A percentile compares a stretch with the other conserved stretches of the same genome.
Conservation (phyloP, 768 basidiomycete species). For the Sporobolomyces roseus region DNA sequence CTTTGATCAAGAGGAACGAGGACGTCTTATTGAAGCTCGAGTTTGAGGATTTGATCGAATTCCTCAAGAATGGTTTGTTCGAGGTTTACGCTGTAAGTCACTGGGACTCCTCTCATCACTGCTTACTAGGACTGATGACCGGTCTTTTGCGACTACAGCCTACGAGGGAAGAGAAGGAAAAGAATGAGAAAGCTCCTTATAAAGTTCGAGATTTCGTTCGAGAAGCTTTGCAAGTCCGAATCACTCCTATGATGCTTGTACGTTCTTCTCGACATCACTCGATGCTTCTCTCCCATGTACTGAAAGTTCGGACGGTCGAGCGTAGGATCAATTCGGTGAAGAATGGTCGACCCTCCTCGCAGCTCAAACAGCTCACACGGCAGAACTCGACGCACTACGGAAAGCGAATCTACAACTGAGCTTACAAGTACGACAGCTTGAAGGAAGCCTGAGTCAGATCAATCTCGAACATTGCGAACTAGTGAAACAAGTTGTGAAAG, state of each 20-base stretch:
- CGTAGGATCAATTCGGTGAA: conserved; percentile 37
- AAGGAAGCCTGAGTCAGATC: conserved; percentile 69
- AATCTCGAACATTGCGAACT: conserved; percentile 65
- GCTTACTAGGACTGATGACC: background rate
- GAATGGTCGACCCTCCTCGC: conserved; percentile 37
- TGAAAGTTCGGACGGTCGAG: background rate
- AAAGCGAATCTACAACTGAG: conserved; percentile 72
- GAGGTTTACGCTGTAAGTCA: conserved; percentile 64
- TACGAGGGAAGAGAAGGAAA: conserved; percentile 45
- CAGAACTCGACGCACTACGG: conserved; percentile 76
- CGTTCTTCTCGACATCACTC: background rate
- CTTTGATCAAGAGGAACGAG: conserved; percentile 82
- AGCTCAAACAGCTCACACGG: conserved; percentile 65
- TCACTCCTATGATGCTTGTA: conserved; percentile 91
- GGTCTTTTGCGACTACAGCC: conserved; percentile 11
- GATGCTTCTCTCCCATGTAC: background rate
- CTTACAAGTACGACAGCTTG: conserved; percentile 74
- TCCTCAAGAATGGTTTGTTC: conserved; percentile 73
- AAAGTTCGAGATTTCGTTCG: conserved; percentile 76
- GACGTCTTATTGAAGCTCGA: conserved; percentile 69
- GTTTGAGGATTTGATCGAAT: conserved; percentile 84
- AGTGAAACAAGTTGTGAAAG: conserved; percentile 77
- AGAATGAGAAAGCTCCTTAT: conserved; percentile 52
- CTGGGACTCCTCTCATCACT: background rate
- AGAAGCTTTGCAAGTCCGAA: conserved; percentile 76